Conservation (phyloP, 257 asterid species). For the Jasminum sambac region DNA sequence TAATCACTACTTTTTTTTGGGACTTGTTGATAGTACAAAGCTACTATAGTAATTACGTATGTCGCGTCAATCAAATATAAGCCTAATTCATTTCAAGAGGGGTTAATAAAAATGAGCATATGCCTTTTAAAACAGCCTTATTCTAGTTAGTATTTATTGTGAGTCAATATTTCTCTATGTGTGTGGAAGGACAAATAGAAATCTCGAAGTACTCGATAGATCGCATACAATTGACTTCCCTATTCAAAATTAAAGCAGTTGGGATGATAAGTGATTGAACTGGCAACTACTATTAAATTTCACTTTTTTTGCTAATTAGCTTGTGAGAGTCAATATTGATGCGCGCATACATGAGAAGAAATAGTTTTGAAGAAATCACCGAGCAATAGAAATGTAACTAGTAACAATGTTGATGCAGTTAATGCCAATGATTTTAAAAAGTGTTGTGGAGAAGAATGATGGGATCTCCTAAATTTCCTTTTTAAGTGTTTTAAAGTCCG, state of each 20-base stretch:
- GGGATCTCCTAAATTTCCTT: slow-evolving; percentile 98
- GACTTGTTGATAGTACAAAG: background rate
- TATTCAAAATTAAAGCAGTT: background rate
- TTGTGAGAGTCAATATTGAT: background rate
- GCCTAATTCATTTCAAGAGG: background rate
- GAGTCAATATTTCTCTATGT: slow-evolving; percentile 4
- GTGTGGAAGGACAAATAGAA: background rate
- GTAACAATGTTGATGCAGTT: slow-evolving; percentile 68
- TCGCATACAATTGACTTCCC: background rate
- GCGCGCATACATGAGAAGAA: background rate
- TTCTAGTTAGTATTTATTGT: background rate
- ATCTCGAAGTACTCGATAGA: background rate
- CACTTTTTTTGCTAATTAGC: background rate
- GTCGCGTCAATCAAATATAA: background rate
- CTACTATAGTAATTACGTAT: background rate
- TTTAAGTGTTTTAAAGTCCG: slow-evolving; percentile 88
- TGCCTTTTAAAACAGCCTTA: background rate
- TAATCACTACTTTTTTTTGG: background rate
- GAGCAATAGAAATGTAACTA: slow-evolving; percentile 46
- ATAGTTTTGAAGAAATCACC: background rate
- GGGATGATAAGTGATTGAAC: background rate
- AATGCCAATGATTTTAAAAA: slow-evolving; percentile 81
- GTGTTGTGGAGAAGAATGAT: slow-evolving; percentile 82
- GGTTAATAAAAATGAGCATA: background rate
- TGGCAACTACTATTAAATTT: background rate